A percentile compares a stretch with the other conserved stretches of the same genome.
phyloP scores from a whole-genome alignment of 2,329 filamentous ascomycete species.

The Venturia oleaginea region DNA sequence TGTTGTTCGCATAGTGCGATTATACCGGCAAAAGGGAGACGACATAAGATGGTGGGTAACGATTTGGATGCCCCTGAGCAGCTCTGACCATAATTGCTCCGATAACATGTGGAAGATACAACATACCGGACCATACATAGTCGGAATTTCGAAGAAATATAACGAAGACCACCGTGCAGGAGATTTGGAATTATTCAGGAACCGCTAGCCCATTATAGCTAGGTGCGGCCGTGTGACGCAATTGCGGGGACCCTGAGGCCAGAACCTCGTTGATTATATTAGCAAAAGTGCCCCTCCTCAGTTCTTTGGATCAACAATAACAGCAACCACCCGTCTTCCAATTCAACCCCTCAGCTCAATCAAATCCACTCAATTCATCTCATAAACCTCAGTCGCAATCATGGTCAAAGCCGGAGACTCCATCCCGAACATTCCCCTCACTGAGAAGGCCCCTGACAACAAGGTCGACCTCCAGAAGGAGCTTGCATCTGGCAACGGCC shows the following conservation, averaged over 20 bases:
- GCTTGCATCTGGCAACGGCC: not conserved
- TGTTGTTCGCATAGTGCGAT: too few relatives aligned
- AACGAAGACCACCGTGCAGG: not conserved
- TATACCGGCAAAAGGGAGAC: too few relatives aligned
- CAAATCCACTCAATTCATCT: not conserved
- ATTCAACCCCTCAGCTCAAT: not conserved
- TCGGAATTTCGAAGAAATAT: too few relatives aligned
- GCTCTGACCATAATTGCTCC: too few relatives aligned
- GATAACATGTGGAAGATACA: too few relatives aligned
- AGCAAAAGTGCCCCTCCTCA: too few relatives aligned
- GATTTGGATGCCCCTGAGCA: too few relatives aligned
- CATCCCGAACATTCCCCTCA: not conserved
- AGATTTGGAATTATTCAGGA: not conserved
- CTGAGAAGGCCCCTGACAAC: not conserved
- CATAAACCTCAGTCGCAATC: not conserved
- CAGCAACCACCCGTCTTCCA: too few relatives aligned
- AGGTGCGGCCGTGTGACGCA: constrained; percentile 3
- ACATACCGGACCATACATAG: too few relatives aligned
- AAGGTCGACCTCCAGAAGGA: constrained; percentile 4
- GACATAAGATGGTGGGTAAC: too few relatives aligned
- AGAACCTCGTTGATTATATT: not conserved
- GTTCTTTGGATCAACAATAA: too few relatives aligned
- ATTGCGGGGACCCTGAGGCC: not conserved
- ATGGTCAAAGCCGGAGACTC: constrained; percentile 6
- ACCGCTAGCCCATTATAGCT: not conserved